phyloP scores from a whole-genome alignment of 1,284 basidiomycete genomes.

The Malassezia obtusa region DNA sequence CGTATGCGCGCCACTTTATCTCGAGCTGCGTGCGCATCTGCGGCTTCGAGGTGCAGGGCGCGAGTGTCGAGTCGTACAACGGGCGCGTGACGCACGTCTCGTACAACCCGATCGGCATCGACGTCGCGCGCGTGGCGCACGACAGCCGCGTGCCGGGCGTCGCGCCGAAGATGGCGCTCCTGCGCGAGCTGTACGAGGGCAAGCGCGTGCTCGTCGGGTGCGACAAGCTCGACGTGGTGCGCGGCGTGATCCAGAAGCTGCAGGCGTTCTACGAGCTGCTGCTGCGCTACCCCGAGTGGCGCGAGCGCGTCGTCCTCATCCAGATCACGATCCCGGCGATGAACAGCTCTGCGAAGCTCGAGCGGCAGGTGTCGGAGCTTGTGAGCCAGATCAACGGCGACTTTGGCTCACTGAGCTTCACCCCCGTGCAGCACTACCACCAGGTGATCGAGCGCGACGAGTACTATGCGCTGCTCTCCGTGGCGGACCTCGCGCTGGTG shows the following conservation, averaged over 20 bases:
- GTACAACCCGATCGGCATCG: constrained; percentile 95
- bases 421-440: constrained; percentile 98
- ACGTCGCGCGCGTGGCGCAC: constrained; percentile 74
- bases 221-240: constrained; percentile 97
- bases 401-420: constrained; percentile 88
- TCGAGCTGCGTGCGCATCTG: constrained; percentile 91
- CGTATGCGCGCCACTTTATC: constrained; percentile 88
- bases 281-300: constrained; percentile 88
- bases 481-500: constrained; percentile 89
- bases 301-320: constrained; percentile 65
- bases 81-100: constrained; percentile 75
- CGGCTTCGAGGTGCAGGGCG: constrained; percentile 75
- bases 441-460: constrained; percentile 89
- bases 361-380: constrained; percentile 83
- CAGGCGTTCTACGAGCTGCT: constrained; percentile 92
- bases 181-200: constrained; percentile 76
- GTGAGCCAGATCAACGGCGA: constrained; percentile 95
- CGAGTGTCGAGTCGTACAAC: constrained; percentile 73
- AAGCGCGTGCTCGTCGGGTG: constrained; percentile 98
- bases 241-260: constrained; percentile 93
- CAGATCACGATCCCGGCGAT: constrained; percentile 89
- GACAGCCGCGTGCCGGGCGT: constrained; percentile 75
- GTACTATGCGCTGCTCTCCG: constrained; percentile 90
- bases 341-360: constrained; percentile 84
- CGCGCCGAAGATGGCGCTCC: constrained; percentile 73